Percentiles rank a stretch among this genome's conserved stretches.
Conservation (phyloP, 2,329 filamentous ascomycete genomes). For the Capronia epimyces region DNA sequence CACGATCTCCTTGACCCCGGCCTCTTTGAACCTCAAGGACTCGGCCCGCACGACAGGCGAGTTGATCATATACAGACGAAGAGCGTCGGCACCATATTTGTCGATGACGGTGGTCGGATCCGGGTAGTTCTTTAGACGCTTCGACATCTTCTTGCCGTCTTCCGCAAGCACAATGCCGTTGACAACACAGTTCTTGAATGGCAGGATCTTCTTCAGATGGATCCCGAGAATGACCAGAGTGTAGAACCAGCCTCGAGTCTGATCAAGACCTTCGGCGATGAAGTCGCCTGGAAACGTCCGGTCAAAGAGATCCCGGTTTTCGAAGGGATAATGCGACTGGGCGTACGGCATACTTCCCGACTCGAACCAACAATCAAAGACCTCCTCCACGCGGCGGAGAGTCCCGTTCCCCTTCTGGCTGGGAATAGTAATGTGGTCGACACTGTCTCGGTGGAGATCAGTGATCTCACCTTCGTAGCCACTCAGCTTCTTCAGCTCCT, state of each 20-base stretch:
- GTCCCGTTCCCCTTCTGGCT: conserved; percentile 73
- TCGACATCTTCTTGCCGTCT: conserved; percentile 94
- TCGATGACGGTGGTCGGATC: conserved; percentile 72
- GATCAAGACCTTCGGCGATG: conserved; percentile 80
- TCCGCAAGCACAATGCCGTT: conserved; percentile 84
- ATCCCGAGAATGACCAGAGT: conserved; percentile 78
- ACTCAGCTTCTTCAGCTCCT: conserved; percentile 71
- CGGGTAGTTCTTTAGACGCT: conserved; percentile 85
- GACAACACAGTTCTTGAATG: conserved; percentile 84
- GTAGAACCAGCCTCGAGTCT: conserved; percentile 90
- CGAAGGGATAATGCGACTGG: conserved; percentile 78
- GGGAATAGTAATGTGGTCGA: conserved; percentile 83
- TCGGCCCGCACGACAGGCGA: conserved; percentile 83
- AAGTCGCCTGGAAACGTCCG: conserved; percentile 78
- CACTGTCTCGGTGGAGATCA: conserved; percentile 79
- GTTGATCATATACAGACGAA: conserved; percentile 87
- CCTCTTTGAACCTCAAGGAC: conserved; percentile 76
- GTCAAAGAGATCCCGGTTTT: conserved; percentile 70
- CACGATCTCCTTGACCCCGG: conserved; percentile 83
- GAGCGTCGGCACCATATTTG: conserved; percentile 80
- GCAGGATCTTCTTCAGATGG: conserved; percentile 71
- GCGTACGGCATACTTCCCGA: conserved; percentile 88
- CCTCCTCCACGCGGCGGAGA: conserved; percentile 71
- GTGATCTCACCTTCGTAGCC: conserved; percentile 70
- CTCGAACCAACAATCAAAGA: conserved; percentile 92